A percentile compares a stretch with the other conserved stretches of the same genome.
Evolutionary conservation across 2,329 filamentous ascomycete species (phyloP).

Genomic region (Trichoderma asperellum): DNA sequence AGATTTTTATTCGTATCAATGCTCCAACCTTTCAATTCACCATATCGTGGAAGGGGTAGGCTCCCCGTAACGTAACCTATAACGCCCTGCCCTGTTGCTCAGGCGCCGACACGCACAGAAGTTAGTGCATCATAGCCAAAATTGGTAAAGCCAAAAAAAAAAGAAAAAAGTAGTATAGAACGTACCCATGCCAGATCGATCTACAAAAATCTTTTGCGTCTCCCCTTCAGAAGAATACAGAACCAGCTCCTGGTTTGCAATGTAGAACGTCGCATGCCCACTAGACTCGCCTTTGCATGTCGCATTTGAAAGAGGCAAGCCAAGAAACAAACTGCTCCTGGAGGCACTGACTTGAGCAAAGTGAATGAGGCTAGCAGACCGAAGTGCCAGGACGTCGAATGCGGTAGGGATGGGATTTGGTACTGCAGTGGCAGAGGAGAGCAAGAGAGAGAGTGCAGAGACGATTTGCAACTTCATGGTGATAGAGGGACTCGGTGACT

Average conservation of each 20-base stretch:
- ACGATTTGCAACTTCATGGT: slow-evolving; percentile 25
- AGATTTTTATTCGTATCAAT: slow-evolving; percentile 51
- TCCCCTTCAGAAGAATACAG: slow-evolving; percentile 49
- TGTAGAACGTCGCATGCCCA: slow-evolving; percentile 54
- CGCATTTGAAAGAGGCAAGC: slow-evolving; percentile 51
- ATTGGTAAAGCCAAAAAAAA: background rate
- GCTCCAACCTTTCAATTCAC: slow-evolving; percentile 53
- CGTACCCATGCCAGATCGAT: slow-evolving; percentile 63
- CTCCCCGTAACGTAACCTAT: slow-evolving; percentile 57
- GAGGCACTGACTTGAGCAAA: slow-evolving; percentile 51
- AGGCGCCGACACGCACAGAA: background rate
- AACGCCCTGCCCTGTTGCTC: slow-evolving; percentile 52
- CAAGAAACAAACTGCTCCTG: slow-evolving; percentile 49
- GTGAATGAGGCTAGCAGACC: slow-evolving; percentile 55
- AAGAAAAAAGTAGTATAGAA: too few species aligned
- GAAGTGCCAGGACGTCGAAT: slow-evolving; percentile 46
- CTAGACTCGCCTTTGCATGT: slow-evolving; percentile 49
- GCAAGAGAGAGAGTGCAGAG: slow-evolving; percentile 10
- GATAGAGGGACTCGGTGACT: background rate
- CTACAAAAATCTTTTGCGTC: slow-evolving; percentile 56
- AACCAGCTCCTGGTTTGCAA: slow-evolving; percentile 51
- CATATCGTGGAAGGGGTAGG: slow-evolving; percentile 42
- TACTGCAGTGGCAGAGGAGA: slow-evolving; percentile 1
- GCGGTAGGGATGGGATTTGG: background rate
- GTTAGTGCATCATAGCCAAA: background rate